Base-by-base conservation (phyloP, 2,329 filamentous ascomycete genomes). In the Pseudocercospora crystallina region DNA sequence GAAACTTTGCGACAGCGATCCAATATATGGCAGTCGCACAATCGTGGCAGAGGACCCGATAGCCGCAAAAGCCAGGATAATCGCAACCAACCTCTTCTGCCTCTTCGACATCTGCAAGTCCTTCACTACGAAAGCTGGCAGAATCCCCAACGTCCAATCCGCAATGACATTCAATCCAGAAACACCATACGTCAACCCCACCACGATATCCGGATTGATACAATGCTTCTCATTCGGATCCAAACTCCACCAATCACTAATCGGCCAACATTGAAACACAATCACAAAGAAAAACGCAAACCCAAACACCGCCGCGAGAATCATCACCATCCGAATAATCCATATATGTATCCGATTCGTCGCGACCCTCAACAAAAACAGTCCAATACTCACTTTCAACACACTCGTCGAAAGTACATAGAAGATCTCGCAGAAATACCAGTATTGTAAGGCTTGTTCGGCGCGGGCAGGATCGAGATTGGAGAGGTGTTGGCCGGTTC, bases 381-480 rank as follows among this genome's bases (percentile, higher is more conserved):
- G 66, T 5, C 72, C 76, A 44, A 82, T 76, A 1, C 78, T 75
- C 33, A 80, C 69, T 51, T 80, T 80, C 39, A 78, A 70, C 10
- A 76, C 61, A 34, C 73, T 70, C 15, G 72, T 77, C 5, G 73
- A 70, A 47, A 78, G 63, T 7, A 76, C 73, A 61, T 82, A 82
- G 54, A 75, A 74, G n/a, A 78, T 66, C 58, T 81, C 79, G 56
- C 77, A 78, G n/a, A 81, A 71, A 68, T 76, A 82, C 78, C 77
- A 82, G 57, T 67, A 72, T 71, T 73, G 47, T 5, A 65, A 35
- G 8, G 63, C 63, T 8, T 26, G 51, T 31, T 56, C 43, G 7
- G 63, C 63, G 15, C 57, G 30, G 37, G 38, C 44, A 11, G 51
- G 55, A 3, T 56, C 41, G 11, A 76, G 53, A 1, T 71, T 64